Percentiles rank a stretch among this genome's conserved stretches.
phyloP scores from a whole-genome alignment of 2,329 filamentous ascomycete species.

The Penicillium oxalicum region DNA sequence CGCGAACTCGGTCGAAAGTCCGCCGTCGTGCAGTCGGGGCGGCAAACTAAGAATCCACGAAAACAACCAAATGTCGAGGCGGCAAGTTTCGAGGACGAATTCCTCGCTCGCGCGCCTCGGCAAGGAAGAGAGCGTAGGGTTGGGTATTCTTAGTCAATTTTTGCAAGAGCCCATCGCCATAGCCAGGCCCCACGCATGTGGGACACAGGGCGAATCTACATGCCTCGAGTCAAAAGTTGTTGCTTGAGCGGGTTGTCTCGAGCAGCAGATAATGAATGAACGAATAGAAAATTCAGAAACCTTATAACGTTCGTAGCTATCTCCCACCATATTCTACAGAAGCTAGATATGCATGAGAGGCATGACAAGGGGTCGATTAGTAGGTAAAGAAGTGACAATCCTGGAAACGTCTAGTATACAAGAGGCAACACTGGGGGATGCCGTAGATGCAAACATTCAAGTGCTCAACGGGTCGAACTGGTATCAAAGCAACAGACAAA shows the following conservation, averaged over 20 bases:
- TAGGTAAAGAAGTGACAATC: too few relatives aligned
- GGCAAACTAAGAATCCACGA: slow-evolving; percentile 17
- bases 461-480: slow-evolving; percentile 3
- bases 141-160: slow-evolving; percentile 6
- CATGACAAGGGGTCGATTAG: too few relatives aligned
- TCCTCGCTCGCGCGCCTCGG: slow-evolving; percentile 14
- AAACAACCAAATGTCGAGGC: slow-evolving; percentile 21
- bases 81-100: slow-evolving; percentile 26
- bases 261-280: too few relatives aligned
- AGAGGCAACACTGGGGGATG: slow-evolving; percentile 7
- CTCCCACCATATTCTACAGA: too few relatives aligned
- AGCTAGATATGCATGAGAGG: too few relatives aligned
- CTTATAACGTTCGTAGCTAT: too few relatives aligned
- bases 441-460: slow-evolving; percentile 5
- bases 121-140: neutral
- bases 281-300: too few relatives aligned
- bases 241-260: too few relatives aligned
- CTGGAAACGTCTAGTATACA: slow-evolving; percentile 10
- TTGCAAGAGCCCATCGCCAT: too few relatives aligned
- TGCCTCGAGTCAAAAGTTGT: too few relatives aligned
- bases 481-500: slow-evolving; percentile 6
- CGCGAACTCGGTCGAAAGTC: slow-evolving; percentile 73
- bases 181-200: too few relatives aligned
- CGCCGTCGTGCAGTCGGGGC: slow-evolving; percentile 48
- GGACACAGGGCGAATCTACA: too few relatives aligned